Conservation (phyloP, 345 rosid species). For the Cardamine chenopodiifolia region DNA sequence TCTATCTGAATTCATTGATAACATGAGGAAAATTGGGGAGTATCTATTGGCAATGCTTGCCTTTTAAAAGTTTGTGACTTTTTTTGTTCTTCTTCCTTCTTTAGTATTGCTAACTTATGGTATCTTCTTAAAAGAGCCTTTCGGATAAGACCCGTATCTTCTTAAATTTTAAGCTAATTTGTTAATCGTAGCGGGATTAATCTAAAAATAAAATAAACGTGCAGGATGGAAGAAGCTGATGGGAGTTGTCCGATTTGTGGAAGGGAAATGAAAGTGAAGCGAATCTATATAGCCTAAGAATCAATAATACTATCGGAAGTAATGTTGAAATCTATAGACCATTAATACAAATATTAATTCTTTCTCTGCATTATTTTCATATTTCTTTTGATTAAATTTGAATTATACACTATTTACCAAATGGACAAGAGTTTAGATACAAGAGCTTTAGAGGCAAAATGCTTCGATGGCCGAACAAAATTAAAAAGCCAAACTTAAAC, state of each 20-base stretch:
- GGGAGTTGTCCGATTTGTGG: conserved; percentile 77
- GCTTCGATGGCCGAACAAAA: neutral
- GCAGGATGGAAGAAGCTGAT: conserved; percentile 68
- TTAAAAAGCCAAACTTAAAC: neutral
- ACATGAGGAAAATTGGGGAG: conserved; percentile 74
- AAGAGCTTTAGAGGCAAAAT: neutral
- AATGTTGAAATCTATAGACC: neutral
- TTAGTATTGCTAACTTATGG: conserved; percentile 1
- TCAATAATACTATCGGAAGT: neutral
- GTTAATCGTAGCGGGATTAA: neutral
- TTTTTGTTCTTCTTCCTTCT: neutral
- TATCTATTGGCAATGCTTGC: conserved; percentile 69
- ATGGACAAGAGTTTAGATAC: neutral
- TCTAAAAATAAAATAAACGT: conserved; percentile 1
- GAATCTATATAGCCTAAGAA: conserved; percentile 49
- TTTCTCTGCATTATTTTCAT: neutral
- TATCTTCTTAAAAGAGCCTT: conserved; percentile 60
- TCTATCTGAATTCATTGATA: conserved; percentile 62
- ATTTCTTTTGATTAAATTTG: neutral
- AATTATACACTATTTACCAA: neutral
- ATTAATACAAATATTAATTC: neutral
- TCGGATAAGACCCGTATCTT: conserved; percentile 68
- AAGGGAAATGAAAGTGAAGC: conserved; percentile 63
- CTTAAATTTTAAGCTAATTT: no score
- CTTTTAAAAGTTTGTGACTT: conserved; percentile 5